Base-by-base conservation (phyloP, 352 stramenopile genomes). In the Blastocystis sp. region DNA sequence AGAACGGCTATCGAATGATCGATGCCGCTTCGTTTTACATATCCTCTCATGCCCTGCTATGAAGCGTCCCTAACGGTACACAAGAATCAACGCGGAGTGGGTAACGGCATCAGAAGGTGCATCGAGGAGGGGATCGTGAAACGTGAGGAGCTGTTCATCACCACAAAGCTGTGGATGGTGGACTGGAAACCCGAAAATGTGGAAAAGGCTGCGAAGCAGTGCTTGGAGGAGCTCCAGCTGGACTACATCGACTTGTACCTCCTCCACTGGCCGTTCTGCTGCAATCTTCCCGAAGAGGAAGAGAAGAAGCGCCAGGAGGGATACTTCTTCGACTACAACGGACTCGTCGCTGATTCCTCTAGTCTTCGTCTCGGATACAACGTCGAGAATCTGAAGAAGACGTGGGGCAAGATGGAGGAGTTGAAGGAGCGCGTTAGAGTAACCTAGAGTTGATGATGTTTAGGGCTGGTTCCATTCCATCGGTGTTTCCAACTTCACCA, bases 221-320 rank as follows among this genome's bases (percentile, higher is more conserved):
- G 92, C 24, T 80, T 96, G 2, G 80, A 90, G 45, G 92, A 95
- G 81, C 90, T 96, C 29, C 21, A 91, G 33, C 55, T 96, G 19
- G 93, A 94, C 33, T 96, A 95, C 91, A 90, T 96, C 69, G 94
- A 96, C 90, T 88, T 95, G 6, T 95, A 94, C 80, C 88, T 96
- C 12, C 94, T 96, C 74, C 94, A 96, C 91, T 96, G 92, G 91
- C 94, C 94, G 29, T 91, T 94, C 65, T 92, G 91, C 50, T 93
- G 93, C 90, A 90, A 74, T 31, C 90, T 77, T 16, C 78, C 81
- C 19, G 65, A 74, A 29, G 79, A 90, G 26, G 80, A 71, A 16
- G 76, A 67, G 24, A 90, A 91, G 80, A 74, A 63, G 0, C 33
- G 65, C 33, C 59, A 74, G 13, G 41, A 88, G 45, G 65, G 65